Evolutionary conservation across 192 early-diverging fungal genomes (phyloP).

Genomic region (Oehlia diaphana): DNA sequence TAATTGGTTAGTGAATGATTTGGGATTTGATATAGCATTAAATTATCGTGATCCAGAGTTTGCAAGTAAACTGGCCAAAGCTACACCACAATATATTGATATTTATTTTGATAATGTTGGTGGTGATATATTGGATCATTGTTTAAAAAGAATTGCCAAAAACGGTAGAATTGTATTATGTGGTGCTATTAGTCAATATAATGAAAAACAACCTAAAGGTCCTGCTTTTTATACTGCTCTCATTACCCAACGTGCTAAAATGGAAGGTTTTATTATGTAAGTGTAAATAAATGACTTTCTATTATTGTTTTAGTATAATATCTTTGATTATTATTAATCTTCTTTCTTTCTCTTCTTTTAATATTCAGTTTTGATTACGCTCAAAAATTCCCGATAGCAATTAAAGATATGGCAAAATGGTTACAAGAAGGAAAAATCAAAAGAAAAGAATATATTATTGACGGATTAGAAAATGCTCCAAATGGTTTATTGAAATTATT

Average conservation of each 20-base stretch:
- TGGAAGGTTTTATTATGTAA: slow-evolving; percentile 54
- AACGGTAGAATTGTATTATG: slow-evolving; percentile 52
- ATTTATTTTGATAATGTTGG: slow-evolving; percentile 61
- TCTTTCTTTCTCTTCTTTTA: not conserved
- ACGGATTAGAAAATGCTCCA: slow-evolving; percentile 56
- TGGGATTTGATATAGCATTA: slow-evolving; percentile 52
- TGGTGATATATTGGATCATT: slow-evolving; percentile 51
- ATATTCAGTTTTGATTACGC: slow-evolving; percentile 38
- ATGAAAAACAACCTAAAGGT: slow-evolving; percentile 39
- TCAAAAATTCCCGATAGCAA: slow-evolving; percentile 39
- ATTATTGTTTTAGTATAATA: not conserved
- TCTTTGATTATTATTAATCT: not conserved
- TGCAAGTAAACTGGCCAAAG: slow-evolving; percentile 37
- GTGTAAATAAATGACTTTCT: not conserved
- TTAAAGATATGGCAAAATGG: slow-evolving; percentile 46
- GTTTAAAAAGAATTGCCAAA: slow-evolving; percentile 42
- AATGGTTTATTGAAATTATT: slow-evolving; percentile 47
- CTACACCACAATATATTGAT: slow-evolving; percentile 47
- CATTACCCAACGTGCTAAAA: slow-evolving; percentile 48
- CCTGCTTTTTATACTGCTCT: slow-evolving; percentile 45
- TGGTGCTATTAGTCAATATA: slow-evolving; percentile 55
- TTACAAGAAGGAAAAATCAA: slow-evolving; percentile 49
- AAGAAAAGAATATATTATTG: slow-evolving; percentile 40
- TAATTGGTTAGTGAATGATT: slow-evolving; percentile 44
- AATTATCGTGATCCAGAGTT: slow-evolving; percentile 54